These are phyloP conservation scores for Colletotrichum ledebouriae DNA, from an alignment of 2,329 filamentous ascomycete genomes.

Conservation along the genomic window DNA sequence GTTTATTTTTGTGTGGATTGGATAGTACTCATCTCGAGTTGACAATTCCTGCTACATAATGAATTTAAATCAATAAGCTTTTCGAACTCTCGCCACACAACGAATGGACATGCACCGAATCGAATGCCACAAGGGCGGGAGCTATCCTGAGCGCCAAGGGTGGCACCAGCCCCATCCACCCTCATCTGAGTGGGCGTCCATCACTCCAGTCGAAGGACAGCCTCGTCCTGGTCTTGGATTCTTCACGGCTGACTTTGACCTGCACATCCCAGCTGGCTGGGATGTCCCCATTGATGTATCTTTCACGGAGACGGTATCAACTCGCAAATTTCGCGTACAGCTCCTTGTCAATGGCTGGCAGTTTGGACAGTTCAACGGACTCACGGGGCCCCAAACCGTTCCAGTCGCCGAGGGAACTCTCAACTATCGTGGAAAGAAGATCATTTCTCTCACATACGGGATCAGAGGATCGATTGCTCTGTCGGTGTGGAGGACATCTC, in stretches of 20 bases:
- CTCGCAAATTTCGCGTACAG: conserved; percentile 64
- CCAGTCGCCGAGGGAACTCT: conserved; percentile 77
- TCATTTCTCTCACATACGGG: background rate
- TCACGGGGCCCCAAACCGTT: conserved; percentile 77
- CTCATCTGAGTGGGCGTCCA: conserved; percentile 55
- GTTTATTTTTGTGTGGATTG: too few relatives aligned
- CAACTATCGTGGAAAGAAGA: conserved; percentile 67
- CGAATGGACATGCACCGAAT: too few relatives aligned
- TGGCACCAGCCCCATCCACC: conserved; percentile 66
- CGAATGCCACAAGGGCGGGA: conserved; percentile 63
- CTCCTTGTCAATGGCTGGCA: conserved; percentile 80
- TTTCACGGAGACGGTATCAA: conserved; percentile 50
- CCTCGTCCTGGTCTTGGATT: conserved; percentile 64
- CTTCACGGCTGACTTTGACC: conserved; percentile 65
- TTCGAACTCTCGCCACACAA: too few relatives aligned
- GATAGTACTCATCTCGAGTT: too few relatives aligned
- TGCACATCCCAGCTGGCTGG: conserved; percentile 65
- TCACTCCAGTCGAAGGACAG: conserved; percentile 54
- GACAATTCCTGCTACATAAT: too few relatives aligned
- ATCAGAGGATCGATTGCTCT: too few relatives aligned
- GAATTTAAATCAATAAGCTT: too few relatives aligned
- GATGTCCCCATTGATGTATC: conserved; percentile 70
- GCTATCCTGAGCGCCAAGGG: conserved; percentile 69
- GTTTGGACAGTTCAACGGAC: conserved; percentile 64
- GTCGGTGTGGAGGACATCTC: too few relatives aligned